Evolutionary conservation across 1,139 yeast species (phyloP), one percentile per base, ranked within the genome.

Genomic region (Geotrichum carabidarum): DNA sequence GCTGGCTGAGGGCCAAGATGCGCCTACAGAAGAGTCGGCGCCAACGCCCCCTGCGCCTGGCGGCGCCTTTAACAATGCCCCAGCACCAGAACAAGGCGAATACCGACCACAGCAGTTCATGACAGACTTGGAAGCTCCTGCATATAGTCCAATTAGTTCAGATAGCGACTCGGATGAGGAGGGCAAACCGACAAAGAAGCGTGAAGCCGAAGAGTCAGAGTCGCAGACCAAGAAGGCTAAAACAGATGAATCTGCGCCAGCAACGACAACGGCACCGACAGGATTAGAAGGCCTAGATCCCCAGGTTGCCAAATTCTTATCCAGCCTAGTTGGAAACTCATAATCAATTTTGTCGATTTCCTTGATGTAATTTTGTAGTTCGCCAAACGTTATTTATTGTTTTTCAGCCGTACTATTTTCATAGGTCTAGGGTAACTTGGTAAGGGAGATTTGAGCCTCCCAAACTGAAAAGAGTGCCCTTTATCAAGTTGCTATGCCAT

Each of bases 101-200:
- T 55, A 57, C 52, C 42, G 53, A 43, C 56, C 61, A 18, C 53
- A 56, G 42, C 60, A 57, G 46, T 55, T 57, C 31, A 59, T 62
- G 34, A 61, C 62, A 32, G 75, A 68, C 15, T 69, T 68, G 44
- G 67, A 63, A 18, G 67, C 72, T n/a, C 77, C 78, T 5, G 68
- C 71, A 2, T 74, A 75, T 58, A 71, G 66, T 22, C 68, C 72
- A 17, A 60, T 65, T 27, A 64, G 67, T 35, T 67, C 67, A 8
- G 56, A 53, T 35, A 48, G 53, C 27, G 56, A 52, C 14, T 42
- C 48, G 12, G 72, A 71, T 45, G 72, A 70, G 8, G 71, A 70
- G 6, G 69, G 59, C 34, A 64, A 61, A 46, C 57, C 59, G 7
- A 31, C 12, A 9, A 37, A 48, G 9, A 15, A 48, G 36, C 17